A percentile compares a stretch with the other conserved stretches of the same genome.
phyloP scores from a whole-genome alignment of 805 yeast species.

The Brettanomyces sp. region DNA sequence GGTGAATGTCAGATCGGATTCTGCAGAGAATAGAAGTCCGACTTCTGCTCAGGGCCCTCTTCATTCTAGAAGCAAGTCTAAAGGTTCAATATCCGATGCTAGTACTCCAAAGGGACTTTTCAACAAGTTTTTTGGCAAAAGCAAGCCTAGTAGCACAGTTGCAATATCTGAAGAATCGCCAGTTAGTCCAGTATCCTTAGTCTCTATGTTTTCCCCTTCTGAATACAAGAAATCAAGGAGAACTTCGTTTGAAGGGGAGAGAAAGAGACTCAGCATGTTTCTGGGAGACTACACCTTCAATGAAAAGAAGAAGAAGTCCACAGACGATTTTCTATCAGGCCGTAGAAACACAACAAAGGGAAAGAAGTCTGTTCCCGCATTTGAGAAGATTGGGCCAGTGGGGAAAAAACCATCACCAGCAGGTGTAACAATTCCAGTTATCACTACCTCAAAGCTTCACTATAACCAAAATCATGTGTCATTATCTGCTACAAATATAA shows the following conservation, averaged over 20 bases:
- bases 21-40: background rate
- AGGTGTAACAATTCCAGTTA: constrained; percentile 25
- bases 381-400: constrained; percentile 26
- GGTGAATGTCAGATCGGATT: background rate
- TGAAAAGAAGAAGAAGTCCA: constrained; percentile 6
- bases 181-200: constrained; percentile 13
- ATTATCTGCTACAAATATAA: background rate
- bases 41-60: constrained; percentile 5
- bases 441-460: constrained; percentile 20
- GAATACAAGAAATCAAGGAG: constrained; percentile 8
- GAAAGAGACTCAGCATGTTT: constrained; percentile 10
- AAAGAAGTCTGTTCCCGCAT: constrained; percentile 6
- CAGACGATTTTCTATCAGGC: background rate
- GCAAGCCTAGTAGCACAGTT: constrained; percentile 6
- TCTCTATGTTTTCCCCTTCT: constrained; percentile 10
- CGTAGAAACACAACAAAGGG: background rate
- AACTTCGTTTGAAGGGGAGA: constrained; percentile 9
- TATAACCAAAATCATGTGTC: constrained; percentile 1
- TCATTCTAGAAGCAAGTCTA: constrained; percentile 20
- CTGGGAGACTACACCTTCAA: constrained; percentile 7
- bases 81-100: constrained; percentile 19
- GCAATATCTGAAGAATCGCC: constrained; percentile 15
- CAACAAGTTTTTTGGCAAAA: constrained; percentile 23
- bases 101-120: constrained; percentile 21
- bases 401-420: constrained; percentile 26